A percentile compares a stretch with the other conserved stretches of the same genome.
phyloP scores from a whole-genome alignment of 2,329 filamentous ascomycete species.

The Calonectria pauciramosa region DNA sequence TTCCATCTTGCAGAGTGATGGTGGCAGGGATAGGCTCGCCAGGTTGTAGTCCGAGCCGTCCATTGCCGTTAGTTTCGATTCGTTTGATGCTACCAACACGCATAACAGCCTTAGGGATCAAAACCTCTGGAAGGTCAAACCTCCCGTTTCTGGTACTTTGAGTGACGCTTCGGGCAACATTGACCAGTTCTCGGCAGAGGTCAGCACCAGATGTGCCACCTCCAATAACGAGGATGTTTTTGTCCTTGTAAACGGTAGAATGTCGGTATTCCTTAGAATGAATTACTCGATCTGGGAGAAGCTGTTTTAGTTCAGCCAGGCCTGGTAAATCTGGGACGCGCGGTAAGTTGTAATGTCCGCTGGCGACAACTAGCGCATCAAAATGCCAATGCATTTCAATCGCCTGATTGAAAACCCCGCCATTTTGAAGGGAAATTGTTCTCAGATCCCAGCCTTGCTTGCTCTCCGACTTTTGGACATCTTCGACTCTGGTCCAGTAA shows the following conservation, averaged over 20 bases:
- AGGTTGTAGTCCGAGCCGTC: not conserved
- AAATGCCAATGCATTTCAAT: slow-evolving; percentile 10
- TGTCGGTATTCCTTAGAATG: slow-evolving; percentile 35
- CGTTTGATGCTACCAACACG: not conserved
- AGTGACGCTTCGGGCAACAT: not conserved
- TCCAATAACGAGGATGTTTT: slow-evolving; percentile 17
- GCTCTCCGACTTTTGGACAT: not conserved
- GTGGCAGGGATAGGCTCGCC: not conserved
- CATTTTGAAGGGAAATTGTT: not conserved
- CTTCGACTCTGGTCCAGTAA: slow-evolving; percentile 2
- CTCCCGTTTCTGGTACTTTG: not conserved
- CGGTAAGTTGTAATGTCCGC: slow-evolving; percentile 33
- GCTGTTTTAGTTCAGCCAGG: slow-evolving; percentile 18
- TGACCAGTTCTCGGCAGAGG: not conserved
- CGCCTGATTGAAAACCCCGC: not conserved
- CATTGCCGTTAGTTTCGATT: not conserved
- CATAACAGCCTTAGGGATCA: not conserved
- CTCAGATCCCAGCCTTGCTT: not conserved
- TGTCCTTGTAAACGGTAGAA: slow-evolving; percentile 7
- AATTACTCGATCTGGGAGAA: slow-evolving; percentile 2
- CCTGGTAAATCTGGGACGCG: slow-evolving; percentile 31
- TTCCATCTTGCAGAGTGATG: not conserved
- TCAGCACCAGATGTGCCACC: slow-evolving; percentile 7
- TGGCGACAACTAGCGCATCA: slow-evolving; percentile 33
- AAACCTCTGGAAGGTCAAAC: not conserved